These are phyloP conservation scores for Tilletiopsis washingtonensis DNA, from an alignment of 1,284 basidiomycete species.

Conservation along the genomic window DNA sequence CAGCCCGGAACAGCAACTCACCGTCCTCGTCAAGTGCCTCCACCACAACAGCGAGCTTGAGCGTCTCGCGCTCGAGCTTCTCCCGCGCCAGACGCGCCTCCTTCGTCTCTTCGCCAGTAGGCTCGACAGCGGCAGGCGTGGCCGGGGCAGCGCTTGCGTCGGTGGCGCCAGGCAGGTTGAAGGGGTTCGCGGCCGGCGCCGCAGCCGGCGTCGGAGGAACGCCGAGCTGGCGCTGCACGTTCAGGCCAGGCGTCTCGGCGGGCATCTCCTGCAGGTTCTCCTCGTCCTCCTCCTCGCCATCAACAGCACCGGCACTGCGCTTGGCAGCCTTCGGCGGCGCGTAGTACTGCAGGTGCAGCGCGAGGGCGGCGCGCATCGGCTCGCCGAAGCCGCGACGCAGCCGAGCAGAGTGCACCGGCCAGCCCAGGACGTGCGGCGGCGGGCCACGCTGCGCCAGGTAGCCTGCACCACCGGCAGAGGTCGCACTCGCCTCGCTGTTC, in stretches of 20 bases:
- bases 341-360: conserved; percentile 22
- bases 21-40: conserved; percentile 43
- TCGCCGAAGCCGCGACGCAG: conserved; percentile 24
- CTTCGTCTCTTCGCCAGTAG: conserved; percentile 22
- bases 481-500: background rate
- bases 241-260: conserved; percentile 2
- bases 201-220: background rate
- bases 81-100: conserved; percentile 29
- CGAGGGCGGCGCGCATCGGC: conserved; percentile 16
- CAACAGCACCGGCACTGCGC: background rate
- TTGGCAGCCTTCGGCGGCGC: conserved; percentile 25
- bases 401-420: conserved; percentile 32
- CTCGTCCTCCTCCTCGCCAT: conserved; percentile 2
- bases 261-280: background rate
- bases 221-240: conserved; percentile 1
- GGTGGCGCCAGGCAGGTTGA: background rate
- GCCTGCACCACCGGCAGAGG: background rate
- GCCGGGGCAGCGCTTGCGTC: background rate
- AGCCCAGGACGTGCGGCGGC: conserved; percentile 36
- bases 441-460: conserved; percentile 15
- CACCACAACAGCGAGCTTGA: conserved; percentile 35
- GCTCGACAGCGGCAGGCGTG: background rate
- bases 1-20: no score
- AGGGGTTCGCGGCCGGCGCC: background rate
- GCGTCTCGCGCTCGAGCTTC: conserved; percentile 33